Conservation (phyloP, 768 basidiomycete species). For the Russula lepida region DNA sequence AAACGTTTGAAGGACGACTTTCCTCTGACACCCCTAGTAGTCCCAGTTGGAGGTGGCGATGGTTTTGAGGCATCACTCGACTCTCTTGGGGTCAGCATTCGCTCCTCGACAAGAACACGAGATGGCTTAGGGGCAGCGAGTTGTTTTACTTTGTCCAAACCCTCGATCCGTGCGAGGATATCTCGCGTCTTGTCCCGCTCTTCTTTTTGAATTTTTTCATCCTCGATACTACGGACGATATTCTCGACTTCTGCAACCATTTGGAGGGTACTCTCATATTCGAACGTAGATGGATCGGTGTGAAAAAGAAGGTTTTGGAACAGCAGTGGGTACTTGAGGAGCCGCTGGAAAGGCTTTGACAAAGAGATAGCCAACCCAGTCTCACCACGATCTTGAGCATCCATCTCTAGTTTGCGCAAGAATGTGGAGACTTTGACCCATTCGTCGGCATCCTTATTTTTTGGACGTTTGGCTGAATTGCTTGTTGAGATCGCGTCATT, state of each 20-base stretch:
- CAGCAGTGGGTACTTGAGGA: conserved; percentile 93
- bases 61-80: conserved; percentile 22
- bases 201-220: conserved; percentile 95
- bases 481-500: conserved; percentile 65
- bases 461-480: conserved; percentile 61
- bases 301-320: conserved; percentile 97
- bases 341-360: conserved; percentile 93
- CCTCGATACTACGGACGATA: conserved; percentile 94
- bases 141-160: conserved; percentile 88
- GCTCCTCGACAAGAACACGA: conserved; percentile 80
- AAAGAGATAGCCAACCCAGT: conserved; percentile 91
- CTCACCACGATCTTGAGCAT: conserved; percentile 80
- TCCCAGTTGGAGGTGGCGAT: conserved; percentile 31
- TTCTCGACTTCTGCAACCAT: conserved; percentile 97
- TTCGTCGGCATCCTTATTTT: conserved; percentile 71
- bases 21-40: conserved; percentile 56
- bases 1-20: conserved; percentile 85
- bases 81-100: conserved; percentile 36
- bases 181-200: conserved; percentile 93
- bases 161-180: conserved; percentile 93
- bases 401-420: conserved; percentile 69
- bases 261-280: conserved; percentile 91
- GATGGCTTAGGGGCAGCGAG: conserved; percentile 87
- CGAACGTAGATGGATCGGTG: conserved; percentile 94
- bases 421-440: conserved; percentile 72